phyloP scores from a whole-genome alignment of 352 stramenopile genomes.

The Phytopythium vexans region DNA sequence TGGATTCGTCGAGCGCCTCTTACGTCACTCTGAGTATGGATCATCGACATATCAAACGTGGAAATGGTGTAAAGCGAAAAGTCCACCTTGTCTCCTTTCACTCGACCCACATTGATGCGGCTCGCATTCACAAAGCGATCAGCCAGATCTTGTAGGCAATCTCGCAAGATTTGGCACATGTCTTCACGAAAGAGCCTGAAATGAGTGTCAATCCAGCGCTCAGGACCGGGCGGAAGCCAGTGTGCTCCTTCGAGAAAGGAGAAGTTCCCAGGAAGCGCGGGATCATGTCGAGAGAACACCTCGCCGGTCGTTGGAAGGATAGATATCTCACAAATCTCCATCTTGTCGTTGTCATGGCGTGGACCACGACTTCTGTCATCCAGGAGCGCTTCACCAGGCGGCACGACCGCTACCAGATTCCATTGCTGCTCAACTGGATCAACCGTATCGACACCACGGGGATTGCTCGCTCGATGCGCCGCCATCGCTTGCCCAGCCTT shows the following conservation, averaged over 20 bases:
- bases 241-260: slow-evolving; percentile 34
- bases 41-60: slow-evolving; percentile 12
- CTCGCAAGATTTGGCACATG: slow-evolving; percentile 27
- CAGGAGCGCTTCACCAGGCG: slow-evolving; percentile 14
- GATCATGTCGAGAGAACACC: slow-evolving; percentile 20
- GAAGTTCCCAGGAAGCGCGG: slow-evolving; percentile 31
- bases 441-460: not conserved
- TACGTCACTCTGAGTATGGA: slow-evolving; percentile 23
- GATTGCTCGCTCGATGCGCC: not conserved
- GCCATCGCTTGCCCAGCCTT: not conserved
- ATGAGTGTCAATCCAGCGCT: slow-evolving; percentile 41
- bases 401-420: slow-evolving; percentile 25
- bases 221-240: slow-evolving; percentile 33
- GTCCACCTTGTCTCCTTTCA: slow-evolving; percentile 8
- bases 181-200: slow-evolving; percentile 46
- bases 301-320: slow-evolving; percentile 35
- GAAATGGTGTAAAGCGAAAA: slow-evolving; percentile 17
- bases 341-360: slow-evolving; percentile 38
- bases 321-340: slow-evolving; percentile 27
- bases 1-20: slow-evolving; percentile 13
- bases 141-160: slow-evolving; percentile 29
- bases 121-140: slow-evolving; percentile 8
- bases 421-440: slow-evolving; percentile 8
- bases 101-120: not conserved
- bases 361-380: slow-evolving; percentile 22